Base-by-base conservation (phyloP, 768 basidiomycete genomes). In the Amanita thiersii region DNA sequence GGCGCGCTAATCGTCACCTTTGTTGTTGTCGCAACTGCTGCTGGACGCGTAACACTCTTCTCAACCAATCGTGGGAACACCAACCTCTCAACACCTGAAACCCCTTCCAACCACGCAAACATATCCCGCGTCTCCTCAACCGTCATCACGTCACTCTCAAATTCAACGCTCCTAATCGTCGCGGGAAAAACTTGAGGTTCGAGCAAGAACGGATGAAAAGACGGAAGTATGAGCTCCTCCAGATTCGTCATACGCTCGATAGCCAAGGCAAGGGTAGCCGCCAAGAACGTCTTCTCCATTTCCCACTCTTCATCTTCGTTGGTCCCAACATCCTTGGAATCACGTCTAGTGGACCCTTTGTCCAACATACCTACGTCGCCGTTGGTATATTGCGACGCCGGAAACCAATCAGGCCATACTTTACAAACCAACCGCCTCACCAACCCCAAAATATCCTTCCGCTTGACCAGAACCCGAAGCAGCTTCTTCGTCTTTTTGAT, bases 191-290 rank as follows among this genome's bases (percentile, higher is more conserved):
- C 12, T 6, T 8, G 67, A 36, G 66, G 61, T 14, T 62, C 59
- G 41, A 74, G 55, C 33, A 72, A 60, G 12, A 62, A 59, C 18
- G 55, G 39, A 42, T 71, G 67, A 46, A 70, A 72, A 1, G 63
- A 58, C 5, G 70, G 69, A 21, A 72, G 59, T 11, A 61, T 58
- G 14, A 72, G 54, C 12, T 61, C 52, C 5, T 56, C 62, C 10
- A 74, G 55, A 25, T 58, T 59, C n/a, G 62, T 58, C 72, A 74
- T 72, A 12, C 68, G 65, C 35, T 68, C 62, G 29, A 74, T 56
- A 1, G 66, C 68, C 33, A 66, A 52, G 2, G 66, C 64, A 43
- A 72, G 69, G 0, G 65, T 63, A 4, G 69, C 66, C 12, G 61
- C 65, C 14, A 67, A 54, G 15, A 58, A 54, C 2, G 52, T 54